phyloP scores from a whole-genome alignment of 148 eudicot genomes.

The Chenopodium album region DNA sequence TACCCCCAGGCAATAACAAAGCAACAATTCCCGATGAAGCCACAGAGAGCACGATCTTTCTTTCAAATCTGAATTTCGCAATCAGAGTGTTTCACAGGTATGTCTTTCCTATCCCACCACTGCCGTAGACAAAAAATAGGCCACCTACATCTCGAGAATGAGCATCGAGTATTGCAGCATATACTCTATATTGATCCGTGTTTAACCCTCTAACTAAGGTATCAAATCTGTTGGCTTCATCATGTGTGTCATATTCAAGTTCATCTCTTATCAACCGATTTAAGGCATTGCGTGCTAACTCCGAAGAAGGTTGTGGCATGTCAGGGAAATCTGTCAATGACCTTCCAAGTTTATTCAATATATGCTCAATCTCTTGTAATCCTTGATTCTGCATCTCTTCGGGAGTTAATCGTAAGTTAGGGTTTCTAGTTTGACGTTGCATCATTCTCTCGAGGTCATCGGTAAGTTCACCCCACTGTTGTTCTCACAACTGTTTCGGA shows the following conservation, averaged over 20 bases:
- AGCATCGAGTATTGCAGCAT: not conserved
- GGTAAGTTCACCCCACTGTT: too few species aligned
- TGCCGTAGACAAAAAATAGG: not conserved
- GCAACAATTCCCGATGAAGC: constrained; percentile 11
- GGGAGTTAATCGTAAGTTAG: too few species aligned
- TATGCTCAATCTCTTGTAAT: not conserved
- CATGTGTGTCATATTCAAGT: not conserved
- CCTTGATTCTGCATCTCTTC: not conserved
- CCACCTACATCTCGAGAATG: not conserved
- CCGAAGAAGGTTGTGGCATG: not conserved
- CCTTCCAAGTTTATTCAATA: not conserved
- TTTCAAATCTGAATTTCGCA: not conserved
- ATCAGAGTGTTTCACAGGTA: too few species aligned
- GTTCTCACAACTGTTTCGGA: too few species aligned
- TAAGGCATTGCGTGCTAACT: too few species aligned
- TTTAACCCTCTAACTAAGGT: too few species aligned
- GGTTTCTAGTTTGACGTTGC: too few species aligned
- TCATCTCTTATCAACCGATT: constrained; percentile 1
- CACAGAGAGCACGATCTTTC: not conserved
- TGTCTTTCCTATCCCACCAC: not conserved
- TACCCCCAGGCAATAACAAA: not conserved
- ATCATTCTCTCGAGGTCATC: too few species aligned
- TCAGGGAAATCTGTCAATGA: not conserved
- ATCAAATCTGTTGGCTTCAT: not conserved
- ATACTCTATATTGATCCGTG: not conserved